phyloP scores from a whole-genome alignment of 202 grass and related monocot species.

The Panicum virgatum region DNA sequence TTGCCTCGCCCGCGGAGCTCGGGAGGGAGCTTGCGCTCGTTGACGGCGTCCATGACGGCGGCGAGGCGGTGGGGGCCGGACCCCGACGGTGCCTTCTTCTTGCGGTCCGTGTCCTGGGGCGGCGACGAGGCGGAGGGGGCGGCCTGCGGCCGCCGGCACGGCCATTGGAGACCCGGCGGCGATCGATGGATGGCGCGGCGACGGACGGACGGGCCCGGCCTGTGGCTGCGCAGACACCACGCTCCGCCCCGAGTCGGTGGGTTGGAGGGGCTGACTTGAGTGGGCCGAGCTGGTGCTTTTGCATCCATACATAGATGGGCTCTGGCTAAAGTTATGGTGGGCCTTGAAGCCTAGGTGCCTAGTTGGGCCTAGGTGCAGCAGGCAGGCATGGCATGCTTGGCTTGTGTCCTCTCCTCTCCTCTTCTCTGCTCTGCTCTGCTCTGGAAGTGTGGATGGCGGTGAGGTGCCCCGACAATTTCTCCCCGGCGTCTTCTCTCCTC shows the following conservation, averaged over 20 bases:
- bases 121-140: conserved; percentile 37
- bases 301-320: too few relatives aligned
- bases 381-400: too few relatives aligned
- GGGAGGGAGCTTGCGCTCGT: conserved; percentile 74
- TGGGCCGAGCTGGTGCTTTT: too few relatives aligned
- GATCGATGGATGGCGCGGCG: background rate
- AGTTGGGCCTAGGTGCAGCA: too few relatives aligned
- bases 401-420: too few relatives aligned
- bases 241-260: background rate
- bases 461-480: background rate
- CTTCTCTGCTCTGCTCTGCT: too few relatives aligned
- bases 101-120: background rate
- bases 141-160: conserved; percentile 35
- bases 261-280: too few relatives aligned
- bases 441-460: too few relatives aligned
- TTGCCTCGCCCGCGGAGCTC: conserved; percentile 66
- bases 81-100: conserved; percentile 29
- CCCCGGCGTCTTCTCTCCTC: conserved; percentile 7
- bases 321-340: too few relatives aligned
- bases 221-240: background rate
- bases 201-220: background rate
- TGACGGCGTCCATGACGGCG: conserved; percentile 69
- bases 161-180: conserved; percentile 23
- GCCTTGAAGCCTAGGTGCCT: too few relatives aligned
- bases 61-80: conserved; percentile 48